These are phyloP conservation scores for Saccharomyces hybrid DNA, from an alignment of 1,139 yeast species.

Conservation along the genomic window DNA sequence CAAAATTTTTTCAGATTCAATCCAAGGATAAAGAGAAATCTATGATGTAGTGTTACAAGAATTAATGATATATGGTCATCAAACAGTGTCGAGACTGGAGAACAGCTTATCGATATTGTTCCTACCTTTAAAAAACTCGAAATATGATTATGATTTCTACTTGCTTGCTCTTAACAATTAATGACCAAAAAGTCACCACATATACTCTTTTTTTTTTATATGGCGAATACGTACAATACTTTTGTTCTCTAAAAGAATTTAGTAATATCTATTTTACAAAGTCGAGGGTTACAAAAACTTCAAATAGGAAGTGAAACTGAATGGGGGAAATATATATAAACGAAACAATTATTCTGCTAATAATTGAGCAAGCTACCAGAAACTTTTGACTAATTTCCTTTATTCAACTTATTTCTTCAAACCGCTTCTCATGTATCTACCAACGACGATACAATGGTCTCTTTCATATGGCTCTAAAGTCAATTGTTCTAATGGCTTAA, in stretches of 20 bases:
- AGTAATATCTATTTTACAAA: constrained; percentile 7
- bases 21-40: background rate
- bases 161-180: background rate
- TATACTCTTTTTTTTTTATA: background rate
- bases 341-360: background rate
- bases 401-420: constrained; percentile 26
- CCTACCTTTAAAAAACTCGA: background rate
- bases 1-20: background rate
- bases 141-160: background rate
- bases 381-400: background rate
- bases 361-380: background rate
- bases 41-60: background rate
- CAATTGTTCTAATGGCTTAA: constrained; percentile 96
- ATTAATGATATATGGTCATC: background rate
- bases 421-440: constrained; percentile 91
- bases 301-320: constrained; percentile 3
- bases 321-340: constrained; percentile 1
- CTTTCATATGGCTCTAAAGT: constrained; percentile 99
- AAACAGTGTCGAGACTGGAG: background rate
- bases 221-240: background rate
- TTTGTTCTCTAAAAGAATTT: constrained; percentile 1
- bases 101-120: background rate
- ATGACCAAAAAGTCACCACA: background rate
- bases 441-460: constrained; percentile 98
- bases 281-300: constrained; percentile 3